phyloP scores from a whole-genome alignment of 306 rosid genomes.

The Neltuma alba region DNA sequence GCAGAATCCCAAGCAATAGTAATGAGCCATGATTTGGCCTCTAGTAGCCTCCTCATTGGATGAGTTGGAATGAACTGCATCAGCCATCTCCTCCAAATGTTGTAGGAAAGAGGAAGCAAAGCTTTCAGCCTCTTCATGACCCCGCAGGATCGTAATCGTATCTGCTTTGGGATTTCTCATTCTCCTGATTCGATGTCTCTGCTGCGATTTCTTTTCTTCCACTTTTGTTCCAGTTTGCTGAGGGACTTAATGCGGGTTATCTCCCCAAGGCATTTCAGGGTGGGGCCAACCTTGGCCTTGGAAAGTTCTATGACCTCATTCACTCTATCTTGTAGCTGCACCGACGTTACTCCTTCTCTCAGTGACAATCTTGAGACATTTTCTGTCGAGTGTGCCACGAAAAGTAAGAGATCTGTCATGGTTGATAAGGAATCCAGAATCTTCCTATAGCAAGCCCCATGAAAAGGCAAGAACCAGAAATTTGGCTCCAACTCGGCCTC shows the following conservation, averaged over 20 bases:
- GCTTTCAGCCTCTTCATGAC: slow-evolving; percentile 44
- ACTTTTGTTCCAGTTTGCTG: slow-evolving; percentile 36
- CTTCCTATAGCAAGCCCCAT: slow-evolving; percentile 50
- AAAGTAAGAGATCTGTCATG: slow-evolving; percentile 50
- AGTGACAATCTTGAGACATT: slow-evolving; percentile 40
- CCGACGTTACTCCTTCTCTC: slow-evolving; percentile 11
- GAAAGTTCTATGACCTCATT: slow-evolving; percentile 47
- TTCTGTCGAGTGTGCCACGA: slow-evolving; percentile 51
- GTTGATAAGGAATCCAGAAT: slow-evolving; percentile 57
- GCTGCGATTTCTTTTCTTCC: slow-evolving; percentile 33
- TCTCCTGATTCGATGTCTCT: slow-evolving; percentile 53
- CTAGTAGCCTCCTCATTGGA: slow-evolving; percentile 49
- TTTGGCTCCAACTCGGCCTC: slow-evolving; percentile 78
- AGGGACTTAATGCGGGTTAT: slow-evolving; percentile 40
- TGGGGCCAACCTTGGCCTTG: slow-evolving; percentile 45
- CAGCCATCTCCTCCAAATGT: slow-evolving; percentile 50
- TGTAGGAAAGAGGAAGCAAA: slow-evolving; percentile 53
- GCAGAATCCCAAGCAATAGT: slow-evolving; percentile 71
- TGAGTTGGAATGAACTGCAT: slow-evolving; percentile 34
- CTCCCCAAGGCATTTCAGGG: slow-evolving; percentile 43
- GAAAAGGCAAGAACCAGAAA: slow-evolving; percentile 81
- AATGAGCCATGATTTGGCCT: slow-evolving; percentile 55
- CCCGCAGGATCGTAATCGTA: slow-evolving; percentile 32
- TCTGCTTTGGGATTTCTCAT: slow-evolving; percentile 35
- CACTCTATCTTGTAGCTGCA: slow-evolving; percentile 35